Evolutionary conservation across 176 grass and related monocot genomes (phyloP).

Genomic region (Carex scoparia): DNA sequence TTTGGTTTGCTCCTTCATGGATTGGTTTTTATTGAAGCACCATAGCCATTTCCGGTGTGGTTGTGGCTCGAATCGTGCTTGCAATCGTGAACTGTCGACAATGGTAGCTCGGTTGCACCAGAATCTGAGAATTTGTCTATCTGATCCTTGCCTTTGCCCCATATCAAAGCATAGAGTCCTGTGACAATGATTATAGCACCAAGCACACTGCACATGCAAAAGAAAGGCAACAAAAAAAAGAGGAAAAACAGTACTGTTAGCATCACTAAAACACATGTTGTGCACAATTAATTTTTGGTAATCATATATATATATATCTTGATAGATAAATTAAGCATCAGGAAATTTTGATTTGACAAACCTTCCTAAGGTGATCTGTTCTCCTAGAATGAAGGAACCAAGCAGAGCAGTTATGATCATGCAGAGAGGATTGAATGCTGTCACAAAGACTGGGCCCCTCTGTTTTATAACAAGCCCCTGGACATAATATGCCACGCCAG

Average conservation of each 20-base stretch:
- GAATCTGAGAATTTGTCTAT: slow-evolving; percentile 19
- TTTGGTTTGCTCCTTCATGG: slow-evolving; percentile 16
- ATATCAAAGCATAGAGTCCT: slow-evolving; percentile 83
- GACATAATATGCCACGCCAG: slow-evolving; percentile 86
- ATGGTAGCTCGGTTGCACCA: slow-evolving; percentile 36
- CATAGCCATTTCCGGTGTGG: slow-evolving; percentile 38
- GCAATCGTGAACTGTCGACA: slow-evolving; percentile 29
- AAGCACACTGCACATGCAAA: slow-evolving; percentile 44
- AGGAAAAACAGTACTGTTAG: slow-evolving; percentile 14
- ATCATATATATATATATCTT: not conserved
- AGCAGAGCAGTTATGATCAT: slow-evolving; percentile 87
- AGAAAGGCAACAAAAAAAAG: not conserved
- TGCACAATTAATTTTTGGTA: too few relatives aligned
- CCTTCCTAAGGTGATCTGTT: slow-evolving; percentile 81
- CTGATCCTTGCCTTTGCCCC: slow-evolving; percentile 77
- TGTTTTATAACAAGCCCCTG: slow-evolving; percentile 69
- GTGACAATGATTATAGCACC: slow-evolving; percentile 81
- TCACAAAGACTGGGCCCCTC: slow-evolving; percentile 87
- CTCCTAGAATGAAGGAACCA: slow-evolving; percentile 74
- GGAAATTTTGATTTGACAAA: slow-evolving; percentile 19
- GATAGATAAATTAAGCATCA: not conserved
- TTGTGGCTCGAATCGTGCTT: slow-evolving; percentile 22
- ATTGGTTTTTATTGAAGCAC: slow-evolving; percentile 28
- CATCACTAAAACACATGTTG: not conserved
- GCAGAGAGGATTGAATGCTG: slow-evolving; percentile 95